A percentile compares a stretch with the other conserved stretches of the same genome.
phyloP scores from a whole-genome alignment of 1,284 basidiomycete genomes.

The Tranzscheliella williamsii region DNA sequence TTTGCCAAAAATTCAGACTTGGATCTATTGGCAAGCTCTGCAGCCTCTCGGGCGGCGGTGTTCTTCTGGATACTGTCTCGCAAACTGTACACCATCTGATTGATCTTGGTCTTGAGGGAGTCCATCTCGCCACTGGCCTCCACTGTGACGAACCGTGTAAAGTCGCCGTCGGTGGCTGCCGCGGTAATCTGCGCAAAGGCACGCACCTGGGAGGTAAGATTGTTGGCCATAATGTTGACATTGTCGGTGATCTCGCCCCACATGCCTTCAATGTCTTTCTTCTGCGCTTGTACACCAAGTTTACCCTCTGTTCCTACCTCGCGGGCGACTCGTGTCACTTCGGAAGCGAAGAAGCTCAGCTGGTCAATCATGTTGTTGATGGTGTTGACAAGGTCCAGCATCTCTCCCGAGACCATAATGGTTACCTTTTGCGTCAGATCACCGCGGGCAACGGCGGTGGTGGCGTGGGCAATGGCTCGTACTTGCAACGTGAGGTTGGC shows the following conservation, averaged over 20 bases:
- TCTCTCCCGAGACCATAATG: slow-evolving; percentile 92
- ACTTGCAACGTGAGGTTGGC: slow-evolving; percentile 83
- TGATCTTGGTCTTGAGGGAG: slow-evolving; percentile 97
- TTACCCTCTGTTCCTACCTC: slow-evolving; percentile 97
- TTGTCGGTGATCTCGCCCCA: slow-evolving; percentile 98
- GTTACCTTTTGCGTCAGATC: slow-evolving; percentile 90
- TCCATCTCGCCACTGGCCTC: slow-evolving; percentile 99
- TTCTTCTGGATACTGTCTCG: slow-evolving; percentile 98
- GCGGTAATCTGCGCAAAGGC: slow-evolving; percentile 99
- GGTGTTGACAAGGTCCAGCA: slow-evolving; percentile 82
- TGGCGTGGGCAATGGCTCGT: slow-evolving; percentile 89
- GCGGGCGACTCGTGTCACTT: slow-evolving; percentile 91
- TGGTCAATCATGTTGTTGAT: slow-evolving; percentile 63
- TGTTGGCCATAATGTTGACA: slow-evolving; percentile 66
- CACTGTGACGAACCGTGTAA: slow-evolving; percentile 98
- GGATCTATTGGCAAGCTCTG: slow-evolving; percentile 85
- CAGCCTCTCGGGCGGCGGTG: slow-evolving; percentile 93
- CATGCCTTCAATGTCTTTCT: slow-evolving; percentile 93
- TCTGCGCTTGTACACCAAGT: slow-evolving; percentile 94
- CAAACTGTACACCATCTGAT: slow-evolving; percentile 98
- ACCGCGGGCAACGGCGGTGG: slow-evolving; percentile 91
- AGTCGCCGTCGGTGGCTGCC: slow-evolving; percentile 98
- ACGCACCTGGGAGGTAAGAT: slow-evolving; percentile 96
- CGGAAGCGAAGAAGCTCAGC: slow-evolving; percentile 86
- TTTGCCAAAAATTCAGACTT: slow-evolving; percentile 83